Percentiles rank a stretch among this genome's conserved stretches.
Evolutionary conservation across 805 yeast genomes (phyloP).

Genomic region (Starmerella bombicola): DNA sequence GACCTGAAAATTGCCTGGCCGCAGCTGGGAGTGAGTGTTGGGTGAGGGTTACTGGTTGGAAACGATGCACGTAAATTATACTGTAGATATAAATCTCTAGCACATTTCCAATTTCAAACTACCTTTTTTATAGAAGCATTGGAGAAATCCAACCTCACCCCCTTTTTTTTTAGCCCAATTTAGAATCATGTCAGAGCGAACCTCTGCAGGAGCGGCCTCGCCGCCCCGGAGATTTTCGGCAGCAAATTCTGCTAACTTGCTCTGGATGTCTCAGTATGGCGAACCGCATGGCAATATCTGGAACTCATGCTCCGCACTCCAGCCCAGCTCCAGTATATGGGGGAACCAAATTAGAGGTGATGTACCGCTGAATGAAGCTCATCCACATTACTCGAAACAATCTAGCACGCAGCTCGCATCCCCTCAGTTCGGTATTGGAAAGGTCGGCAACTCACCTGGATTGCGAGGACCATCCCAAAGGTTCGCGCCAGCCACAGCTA

Average conservation of each 20-base stretch:
- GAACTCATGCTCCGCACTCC: conserved; percentile 3
- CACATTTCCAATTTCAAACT: too few relatives aligned
- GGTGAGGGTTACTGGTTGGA: conserved; percentile 8
- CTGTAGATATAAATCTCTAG: conserved; percentile 1
- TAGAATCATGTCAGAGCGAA: too few relatives aligned
- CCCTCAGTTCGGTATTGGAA: neutral
- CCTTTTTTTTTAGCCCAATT: neutral
- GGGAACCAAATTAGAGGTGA: conserved; percentile 10
- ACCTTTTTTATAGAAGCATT: too few relatives aligned
- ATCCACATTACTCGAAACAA: too few relatives aligned
- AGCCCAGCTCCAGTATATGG: conserved; percentile 18
- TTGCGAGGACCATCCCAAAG: too few relatives aligned
- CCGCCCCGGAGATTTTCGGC: conserved; percentile 7
- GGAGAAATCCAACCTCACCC: neutral
- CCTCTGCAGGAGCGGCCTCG: too few relatives aligned
- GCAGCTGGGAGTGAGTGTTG: conserved; percentile 6
- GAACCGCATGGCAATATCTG: conserved; percentile 2
- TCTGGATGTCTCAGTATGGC: conserved; percentile 1
- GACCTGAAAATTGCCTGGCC: conserved; percentile 11
- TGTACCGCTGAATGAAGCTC: too few relatives aligned
- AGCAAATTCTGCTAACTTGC: neutral
- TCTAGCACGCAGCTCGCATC: neutral
- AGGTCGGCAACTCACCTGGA: neutral
- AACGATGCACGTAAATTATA: conserved; percentile 4
- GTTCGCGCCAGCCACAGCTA: too few relatives aligned